These are phyloP conservation scores for Talaromyces stipitatus DNA, from an alignment of 495 filamentous ascomycete genomes.

Conservation along the genomic window DNA sequence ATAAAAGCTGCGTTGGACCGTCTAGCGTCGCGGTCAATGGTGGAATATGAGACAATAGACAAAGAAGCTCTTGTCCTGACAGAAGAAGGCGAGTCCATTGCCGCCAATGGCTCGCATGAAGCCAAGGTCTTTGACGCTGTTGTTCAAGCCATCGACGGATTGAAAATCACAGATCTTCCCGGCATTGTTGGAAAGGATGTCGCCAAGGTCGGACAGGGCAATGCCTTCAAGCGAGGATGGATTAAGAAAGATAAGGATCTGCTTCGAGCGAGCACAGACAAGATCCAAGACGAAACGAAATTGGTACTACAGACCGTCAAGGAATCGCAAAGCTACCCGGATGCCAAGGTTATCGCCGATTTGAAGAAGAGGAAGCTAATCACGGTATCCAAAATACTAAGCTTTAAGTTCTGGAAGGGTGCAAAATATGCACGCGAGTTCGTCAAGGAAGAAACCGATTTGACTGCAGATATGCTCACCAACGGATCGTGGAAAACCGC, in stretches of 20 bases:
- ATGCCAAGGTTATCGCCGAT: slow-evolving; percentile 67
- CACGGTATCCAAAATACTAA: slow-evolving; percentile 72
- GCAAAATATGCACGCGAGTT: slow-evolving; percentile 79
- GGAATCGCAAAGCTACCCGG: slow-evolving; percentile 55
- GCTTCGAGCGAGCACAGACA: slow-evolving; percentile 49
- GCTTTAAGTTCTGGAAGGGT: slow-evolving; percentile 75
- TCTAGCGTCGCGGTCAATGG: slow-evolving; percentile 74
- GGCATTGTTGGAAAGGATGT: slow-evolving; percentile 73
- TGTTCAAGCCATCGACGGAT: slow-evolving; percentile 63
- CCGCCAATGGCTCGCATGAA: slow-evolving; percentile 83
- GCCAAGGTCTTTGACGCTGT: slow-evolving; percentile 89
- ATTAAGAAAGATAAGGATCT: slow-evolving; percentile 78
- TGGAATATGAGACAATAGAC: slow-evolving; percentile 75
- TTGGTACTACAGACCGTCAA: slow-evolving; percentile 65
- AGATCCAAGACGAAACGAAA: slow-evolving; percentile 70
- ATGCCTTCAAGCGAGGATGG: slow-evolving; percentile 95
- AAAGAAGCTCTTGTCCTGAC: slow-evolving; percentile 72
- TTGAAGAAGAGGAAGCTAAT: slow-evolving; percentile 86
- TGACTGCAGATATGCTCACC: slow-evolving; percentile 87
- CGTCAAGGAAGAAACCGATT: slow-evolving; percentile 87
- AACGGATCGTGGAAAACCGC: slow-evolving; percentile 62
- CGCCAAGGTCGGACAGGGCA: slow-evolving; percentile 86
- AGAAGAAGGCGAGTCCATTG: slow-evolving; percentile 69
- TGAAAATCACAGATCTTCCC: slow-evolving; percentile 72
- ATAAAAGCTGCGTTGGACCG: slow-evolving; percentile 85